Evolutionary conservation across 352 stramenopile genomes (phyloP), one percentile per base, ranked within the genome.

Genomic region (Globisporangium megalacanthum): DNA sequence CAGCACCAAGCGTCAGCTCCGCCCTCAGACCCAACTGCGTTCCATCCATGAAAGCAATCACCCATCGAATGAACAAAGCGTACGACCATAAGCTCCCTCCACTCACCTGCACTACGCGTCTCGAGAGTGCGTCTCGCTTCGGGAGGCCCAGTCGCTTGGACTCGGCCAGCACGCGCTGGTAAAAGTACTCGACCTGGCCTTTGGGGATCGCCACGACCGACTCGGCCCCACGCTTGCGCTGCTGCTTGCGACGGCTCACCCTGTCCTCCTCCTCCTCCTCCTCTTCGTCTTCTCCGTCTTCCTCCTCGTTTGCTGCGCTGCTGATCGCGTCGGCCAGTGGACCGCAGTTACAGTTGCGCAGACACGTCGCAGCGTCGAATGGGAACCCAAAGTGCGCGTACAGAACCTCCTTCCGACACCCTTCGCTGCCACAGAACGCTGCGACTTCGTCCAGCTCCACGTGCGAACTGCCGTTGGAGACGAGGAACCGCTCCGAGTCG

Each of bases 291-390:
- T n/a, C n/a, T n/a, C n/a, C n/a, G n/a, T n/a, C n/a, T n/a, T 48
- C 36, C 2, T 56, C 35, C 0, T 50, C 50, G 8, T 47, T 17
- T 4, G 39, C 45, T 57, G 54, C 17, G 46, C 42, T 36, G 41
- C 17, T n/a, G 6, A 22, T 9, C 41, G 41, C 41, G 45, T 73
- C 61, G 11, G 72, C 52, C 29, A 54, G 41, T 15, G 56, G 47
- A n/a, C 67, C 73, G 45, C 82, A 90, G 57, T 89, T 90, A 64
- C 82, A 92, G 51, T 86, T 79, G 22, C 57, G 64, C 22, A 56
- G 62, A 49, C 79, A 89, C 10, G 15, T 52, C 6, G 57, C 53
- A 0, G 42, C 48, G 22, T 82, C 60, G 19, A 89, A 86, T 7
- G 56, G 19, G 33, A 75, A 74, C 14, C 79, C 75, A 22, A 91